Base-by-base conservation (phyloP, 495 filamentous ascomycete genomes). In the Annulohypoxylon stygium region DNA sequence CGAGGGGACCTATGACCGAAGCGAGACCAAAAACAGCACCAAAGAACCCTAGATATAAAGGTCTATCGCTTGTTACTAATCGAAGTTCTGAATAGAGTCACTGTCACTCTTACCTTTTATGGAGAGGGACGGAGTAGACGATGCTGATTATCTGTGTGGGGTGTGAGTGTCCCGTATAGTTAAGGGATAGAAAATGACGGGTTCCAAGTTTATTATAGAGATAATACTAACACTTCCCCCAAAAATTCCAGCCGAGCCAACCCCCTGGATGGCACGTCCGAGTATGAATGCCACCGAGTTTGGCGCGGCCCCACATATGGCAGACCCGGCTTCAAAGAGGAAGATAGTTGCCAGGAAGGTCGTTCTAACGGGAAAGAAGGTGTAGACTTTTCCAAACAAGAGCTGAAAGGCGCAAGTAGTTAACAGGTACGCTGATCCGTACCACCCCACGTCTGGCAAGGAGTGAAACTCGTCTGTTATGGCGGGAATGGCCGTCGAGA, bases 1-100 rank as follows among this genome's bases (percentile, higher is more conserved):
- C 79, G 41, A 95, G 81, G 16, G 92, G 91, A 8, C 92, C 92
- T 36, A 89, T 87, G 12, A 94, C 91, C 67, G 86, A 90, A 0
- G 93, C 90, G 70, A 96, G 83, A 11, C 83, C 85, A 54, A 82
- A 89, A 30, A 88, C 78, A 34, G 78, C 83, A 16, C 85, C 84
- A 11, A 82, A 59, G 69, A 83, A 47, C 58, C 79, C 76, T 73
- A 83, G 79, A 62, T 70, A 81, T 4, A 85, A 69, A 3, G 87
- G 84, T 11, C 86, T 54, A 34, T n/a, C 3, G 14, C 30, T n/a
- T 30, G 11, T 54, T 16, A 54, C 25, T 51, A 2, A n/a, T 26
- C 6, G 12, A 54, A 54, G 20, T 30, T 30, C 30, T 30, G 2
- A 7, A n/a, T 14, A n/a, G 14, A 25, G 12, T 54, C 11, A 33